Evolutionary conservation across 495 filamentous ascomycete genomes (phyloP).

Genomic region (Penicillium longicatenatum): DNA sequence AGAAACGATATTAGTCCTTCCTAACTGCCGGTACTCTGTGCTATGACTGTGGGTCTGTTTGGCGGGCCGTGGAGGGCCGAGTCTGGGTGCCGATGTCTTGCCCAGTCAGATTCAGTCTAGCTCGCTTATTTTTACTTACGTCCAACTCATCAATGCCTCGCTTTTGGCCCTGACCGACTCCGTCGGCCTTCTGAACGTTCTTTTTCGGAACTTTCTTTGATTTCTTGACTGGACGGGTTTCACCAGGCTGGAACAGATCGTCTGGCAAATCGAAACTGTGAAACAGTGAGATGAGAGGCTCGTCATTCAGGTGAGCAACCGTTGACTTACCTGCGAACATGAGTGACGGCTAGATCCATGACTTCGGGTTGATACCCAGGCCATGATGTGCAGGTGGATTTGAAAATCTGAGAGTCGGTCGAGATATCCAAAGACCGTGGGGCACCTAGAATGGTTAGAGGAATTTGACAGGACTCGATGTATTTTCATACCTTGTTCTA

Average conservation of each 20-base stretch:
- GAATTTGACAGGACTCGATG: not conserved
- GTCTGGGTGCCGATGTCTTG: constrained; percentile 27
- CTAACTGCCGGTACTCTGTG: constrained; percentile 23
- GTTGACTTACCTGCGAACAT: constrained; percentile 72
- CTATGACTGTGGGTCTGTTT: constrained; percentile 14
- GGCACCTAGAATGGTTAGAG: constrained; percentile 37
- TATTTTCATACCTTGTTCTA: constrained; percentile 34
- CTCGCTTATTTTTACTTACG: constrained; percentile 44
- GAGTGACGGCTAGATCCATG: constrained; percentile 69
- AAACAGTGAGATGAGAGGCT: constrained; percentile 12
- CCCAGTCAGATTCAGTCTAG: constrained; percentile 26
- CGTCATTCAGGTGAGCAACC: not conserved
- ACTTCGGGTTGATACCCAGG: constrained; percentile 62
- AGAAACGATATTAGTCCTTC: constrained; percentile 40
- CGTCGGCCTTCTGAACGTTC: constrained; percentile 27
- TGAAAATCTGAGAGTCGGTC: constrained; percentile 73
- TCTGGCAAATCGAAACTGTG: constrained; percentile 79
- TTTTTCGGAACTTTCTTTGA: constrained; percentile 60
- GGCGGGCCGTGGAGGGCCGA: constrained; percentile 19
- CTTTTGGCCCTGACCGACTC: constrained; percentile 44
- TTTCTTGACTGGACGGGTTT: constrained; percentile 65
- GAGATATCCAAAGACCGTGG: constrained; percentile 64
- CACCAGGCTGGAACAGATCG: constrained; percentile 84
- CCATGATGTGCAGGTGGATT: constrained; percentile 65
- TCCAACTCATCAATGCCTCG: constrained; percentile 47